A percentile compares a stretch with the other conserved stretches of the same genome.
Conservation (phyloP, 2,329 filamentous ascomycete genomes). For the Massarina eburnea region DNA sequence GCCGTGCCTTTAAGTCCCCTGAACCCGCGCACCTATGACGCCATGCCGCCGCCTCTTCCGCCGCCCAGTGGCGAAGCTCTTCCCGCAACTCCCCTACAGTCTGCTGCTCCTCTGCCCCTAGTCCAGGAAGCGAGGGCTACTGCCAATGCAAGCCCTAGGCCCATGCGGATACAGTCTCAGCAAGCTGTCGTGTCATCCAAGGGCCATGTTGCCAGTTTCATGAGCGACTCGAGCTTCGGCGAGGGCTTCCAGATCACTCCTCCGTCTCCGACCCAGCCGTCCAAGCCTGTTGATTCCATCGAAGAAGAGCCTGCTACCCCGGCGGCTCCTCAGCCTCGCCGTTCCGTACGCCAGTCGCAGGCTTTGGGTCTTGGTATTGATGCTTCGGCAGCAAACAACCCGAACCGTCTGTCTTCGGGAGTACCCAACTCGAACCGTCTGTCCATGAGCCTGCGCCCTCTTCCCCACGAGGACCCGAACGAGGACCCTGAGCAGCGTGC, state of each 20-base stretch:
- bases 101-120: conserved; percentile 15
- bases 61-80: conserved; percentile 22
- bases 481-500: conserved; percentile 94
- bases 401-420: conserved; percentile 60
- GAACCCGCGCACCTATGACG: conserved; percentile 23
- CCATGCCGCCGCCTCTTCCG: conserved; percentile 15
- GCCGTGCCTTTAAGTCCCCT: conserved; percentile 31
- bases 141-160: conserved; percentile 19
- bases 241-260: conserved; percentile 55
- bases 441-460: conserved; percentile 71
- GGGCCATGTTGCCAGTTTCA: conserved; percentile 41
- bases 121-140: conserved; percentile 29
- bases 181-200: conserved; percentile 37
- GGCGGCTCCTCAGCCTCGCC: conserved; percentile 32
- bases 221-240: conserved; percentile 58
- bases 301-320: conserved; percentile 14
- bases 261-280: conserved; percentile 40
- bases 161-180: conserved; percentile 39
- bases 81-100: conserved; percentile 20
- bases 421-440: conserved; percentile 52
- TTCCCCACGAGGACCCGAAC: conserved; percentile 81
- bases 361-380: conserved; percentile 32
- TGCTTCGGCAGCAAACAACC: conserved; percentile 41
- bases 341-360: conserved; percentile 10
- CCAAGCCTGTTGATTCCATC: conserved; percentile 10